phyloP scores from a whole-genome alignment of 305 asterid genomes.

The Plantago coronopus region DNA sequence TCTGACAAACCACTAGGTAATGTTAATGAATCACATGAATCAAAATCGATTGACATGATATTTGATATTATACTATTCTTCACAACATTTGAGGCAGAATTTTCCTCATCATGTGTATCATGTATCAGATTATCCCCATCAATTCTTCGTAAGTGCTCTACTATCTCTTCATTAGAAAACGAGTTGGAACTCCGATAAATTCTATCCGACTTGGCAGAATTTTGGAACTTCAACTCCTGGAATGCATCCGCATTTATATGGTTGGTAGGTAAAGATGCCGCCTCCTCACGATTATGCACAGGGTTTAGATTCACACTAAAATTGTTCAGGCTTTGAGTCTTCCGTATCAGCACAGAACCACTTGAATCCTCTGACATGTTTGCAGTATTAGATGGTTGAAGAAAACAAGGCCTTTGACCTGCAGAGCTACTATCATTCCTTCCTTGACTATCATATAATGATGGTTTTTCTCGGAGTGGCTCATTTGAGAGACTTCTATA shows the following conservation, averaged over 20 bases:
- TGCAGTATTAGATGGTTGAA: conserved; percentile 39
- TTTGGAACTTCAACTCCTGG: conserved; percentile 76
- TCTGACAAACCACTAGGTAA: conserved; percentile 50
- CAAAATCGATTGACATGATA: conserved; percentile 78
- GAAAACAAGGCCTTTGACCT: conserved; percentile 31
- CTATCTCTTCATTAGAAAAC: conserved; percentile 92
- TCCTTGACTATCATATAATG: conserved; percentile 35
- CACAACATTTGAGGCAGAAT: conserved; percentile 51
- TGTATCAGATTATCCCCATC: conserved; percentile 46
- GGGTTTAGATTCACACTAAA: conserved; percentile 35
- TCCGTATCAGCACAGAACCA: conserved; percentile 33
- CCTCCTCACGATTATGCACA: conserved; percentile 54
- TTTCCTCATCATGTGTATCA: conserved; percentile 45
- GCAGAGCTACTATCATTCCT: conserved; percentile 37
- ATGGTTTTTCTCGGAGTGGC: conserved; percentile 37
- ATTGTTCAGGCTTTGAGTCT: conserved; percentile 42
- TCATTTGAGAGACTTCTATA: conserved; percentile 32
- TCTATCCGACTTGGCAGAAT: conserved; percentile 76
- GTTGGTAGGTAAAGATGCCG: conserved; percentile 53
- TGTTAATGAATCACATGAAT: conserved; percentile 54
- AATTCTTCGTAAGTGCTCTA: conserved; percentile 85
- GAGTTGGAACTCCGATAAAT: conserved; percentile 73
- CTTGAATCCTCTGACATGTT: conserved; percentile 42
- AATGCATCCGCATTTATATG: conserved; percentile 54
- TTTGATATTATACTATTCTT: conserved; percentile 77